A percentile compares a stretch with the other conserved stretches of the same genome.
Evolutionary conservation across 129 eudicot genomes (phyloP).

Genomic region (Oenanthe sinensis): DNA sequence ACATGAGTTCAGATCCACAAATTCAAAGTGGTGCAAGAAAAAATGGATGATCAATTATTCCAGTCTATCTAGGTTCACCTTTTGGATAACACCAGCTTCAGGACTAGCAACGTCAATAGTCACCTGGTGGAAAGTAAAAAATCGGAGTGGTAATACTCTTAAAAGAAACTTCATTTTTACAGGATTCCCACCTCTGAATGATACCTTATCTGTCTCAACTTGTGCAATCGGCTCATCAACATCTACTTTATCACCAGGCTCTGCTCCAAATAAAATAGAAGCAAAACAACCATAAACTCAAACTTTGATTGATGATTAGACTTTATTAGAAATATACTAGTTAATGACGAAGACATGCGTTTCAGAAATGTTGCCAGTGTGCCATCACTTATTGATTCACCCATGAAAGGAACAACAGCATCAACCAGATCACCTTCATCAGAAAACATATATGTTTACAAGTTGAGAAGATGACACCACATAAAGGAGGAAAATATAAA

Average conservation of each 20-base stretch:
- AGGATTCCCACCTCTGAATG: conserved; percentile 11
- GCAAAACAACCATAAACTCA: conserved; percentile 7
- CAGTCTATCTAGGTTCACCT: conserved; percentile 34
- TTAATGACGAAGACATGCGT: conserved; percentile 33
- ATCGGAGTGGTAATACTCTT: conserved; percentile 16
- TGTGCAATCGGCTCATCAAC: conserved; percentile 96
- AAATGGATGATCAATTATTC: conserved; percentile 3
- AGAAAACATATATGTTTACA: conserved; percentile 2
- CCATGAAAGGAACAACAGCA: conserved; percentile 96
- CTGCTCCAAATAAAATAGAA: conserved; percentile 33
- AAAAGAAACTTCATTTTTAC: conserved; percentile 9
- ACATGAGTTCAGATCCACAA: conserved; percentile 11
- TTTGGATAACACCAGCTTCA: conserved; percentile 82
- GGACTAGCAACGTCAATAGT: conserved; percentile 93
- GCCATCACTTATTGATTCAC: conserved; percentile 91
- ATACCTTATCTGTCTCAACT: conserved; percentile 92
- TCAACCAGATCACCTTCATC: conserved; percentile 69
- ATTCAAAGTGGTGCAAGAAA: not conserved
- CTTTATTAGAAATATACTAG: not conserved
- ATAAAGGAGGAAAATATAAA: not conserved
- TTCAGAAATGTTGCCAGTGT: conserved; percentile 82
- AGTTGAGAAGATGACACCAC: not conserved
- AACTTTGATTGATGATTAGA: not conserved
- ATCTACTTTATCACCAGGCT: conserved; percentile 92
- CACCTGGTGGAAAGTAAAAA: conserved; percentile 43